These are phyloP conservation scores for Pyrenochaeta sp. DNA, from an alignment of 2,329 filamentous ascomycete genomes.

Conservation along the genomic window DNA sequence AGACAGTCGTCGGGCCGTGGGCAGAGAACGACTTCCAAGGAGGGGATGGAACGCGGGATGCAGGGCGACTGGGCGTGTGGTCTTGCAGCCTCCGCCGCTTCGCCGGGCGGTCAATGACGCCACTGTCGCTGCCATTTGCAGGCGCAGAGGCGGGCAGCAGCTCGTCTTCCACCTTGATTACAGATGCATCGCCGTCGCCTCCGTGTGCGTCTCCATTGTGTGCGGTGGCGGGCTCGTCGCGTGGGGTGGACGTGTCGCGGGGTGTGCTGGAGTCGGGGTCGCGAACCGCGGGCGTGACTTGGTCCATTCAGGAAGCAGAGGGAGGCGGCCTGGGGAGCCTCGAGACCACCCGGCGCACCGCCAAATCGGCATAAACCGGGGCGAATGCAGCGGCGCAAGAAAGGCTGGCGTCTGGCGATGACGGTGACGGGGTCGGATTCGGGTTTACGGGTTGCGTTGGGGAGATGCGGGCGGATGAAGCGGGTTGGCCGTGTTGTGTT, in stretches of 20 bases:
- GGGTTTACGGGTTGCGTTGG: conserved; percentile 32
- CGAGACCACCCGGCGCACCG: conserved; percentile 42
- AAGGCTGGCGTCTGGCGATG: conserved; percentile 20
- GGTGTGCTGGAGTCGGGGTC: conserved; percentile 38
- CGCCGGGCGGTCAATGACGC: conserved; percentile 44
- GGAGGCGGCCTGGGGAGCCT: conserved; percentile 35
- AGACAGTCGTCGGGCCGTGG: conserved; percentile 87
- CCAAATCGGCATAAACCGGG: conserved; percentile 38
- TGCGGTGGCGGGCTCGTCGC: conserved; percentile 25
- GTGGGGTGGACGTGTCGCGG: conserved; percentile 27
- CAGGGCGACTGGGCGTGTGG: conserved; percentile 41
- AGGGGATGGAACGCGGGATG: conserved; percentile 70
- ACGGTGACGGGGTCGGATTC: conserved; percentile 40
- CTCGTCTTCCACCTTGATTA: conserved; percentile 38
- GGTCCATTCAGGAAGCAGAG: conserved; percentile 41
- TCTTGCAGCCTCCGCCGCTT: conserved; percentile 69
- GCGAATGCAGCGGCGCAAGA: conserved; percentile 32
- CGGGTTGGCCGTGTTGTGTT: conserved; percentile 30
- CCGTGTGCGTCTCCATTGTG: conserved; percentile 18
- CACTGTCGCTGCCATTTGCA: conserved; percentile 29
- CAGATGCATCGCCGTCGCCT: conserved; percentile 29
- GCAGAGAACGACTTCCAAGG: conserved; percentile 90
- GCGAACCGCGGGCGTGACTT: conserved; percentile 39
- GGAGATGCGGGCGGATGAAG: conserved; percentile 32
- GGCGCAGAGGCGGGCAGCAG: too few species aligned